A percentile compares a stretch with the other conserved stretches of the same genome.
Evolutionary conservation across 345 rosid species (phyloP).

Genomic region (Arabis alpina): DNA sequence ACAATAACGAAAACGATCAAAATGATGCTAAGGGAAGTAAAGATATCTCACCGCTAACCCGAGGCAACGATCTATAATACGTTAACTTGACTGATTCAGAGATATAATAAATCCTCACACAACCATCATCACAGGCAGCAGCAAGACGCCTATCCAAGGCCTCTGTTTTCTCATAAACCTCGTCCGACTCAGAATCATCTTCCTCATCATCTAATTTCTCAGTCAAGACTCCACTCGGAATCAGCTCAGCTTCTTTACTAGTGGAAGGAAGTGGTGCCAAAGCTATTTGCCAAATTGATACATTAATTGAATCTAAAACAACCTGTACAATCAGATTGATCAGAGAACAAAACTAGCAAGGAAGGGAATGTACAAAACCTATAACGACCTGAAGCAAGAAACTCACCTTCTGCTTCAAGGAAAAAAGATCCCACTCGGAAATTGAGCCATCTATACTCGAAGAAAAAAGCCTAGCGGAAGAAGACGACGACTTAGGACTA

Average conservation of each 20-base stretch:
- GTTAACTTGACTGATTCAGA: constrained; percentile 58
- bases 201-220: constrained; percentile 48
- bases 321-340: constrained; percentile 45
- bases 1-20: constrained; percentile 24
- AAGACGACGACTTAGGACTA: constrained; percentile 47
- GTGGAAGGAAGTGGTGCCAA: constrained; percentile 58
- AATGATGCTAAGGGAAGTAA: constrained; percentile 28
- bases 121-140: constrained; percentile 93
- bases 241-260: constrained; percentile 36
- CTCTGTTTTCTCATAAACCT: constrained; percentile 43
- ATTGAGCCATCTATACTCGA: constrained; percentile 89
- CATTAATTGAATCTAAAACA: constrained; percentile 76
- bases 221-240: constrained; percentile 58
- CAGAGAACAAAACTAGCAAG: background rate
- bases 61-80: constrained; percentile 74
- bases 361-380: background rate
- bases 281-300: constrained; percentile 96
- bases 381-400: background rate
- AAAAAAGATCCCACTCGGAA: constrained; percentile 84
- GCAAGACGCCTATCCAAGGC: constrained; percentile 59
- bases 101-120: constrained; percentile 66
- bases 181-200: constrained; percentile 63
- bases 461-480: constrained; percentile 67
- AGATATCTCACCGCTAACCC: constrained; percentile 94
- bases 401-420: constrained; percentile 76